These are phyloP conservation scores for Comarum palustre DNA, from an alignment of 306 rosid species.

Conservation along the genomic window DNA sequence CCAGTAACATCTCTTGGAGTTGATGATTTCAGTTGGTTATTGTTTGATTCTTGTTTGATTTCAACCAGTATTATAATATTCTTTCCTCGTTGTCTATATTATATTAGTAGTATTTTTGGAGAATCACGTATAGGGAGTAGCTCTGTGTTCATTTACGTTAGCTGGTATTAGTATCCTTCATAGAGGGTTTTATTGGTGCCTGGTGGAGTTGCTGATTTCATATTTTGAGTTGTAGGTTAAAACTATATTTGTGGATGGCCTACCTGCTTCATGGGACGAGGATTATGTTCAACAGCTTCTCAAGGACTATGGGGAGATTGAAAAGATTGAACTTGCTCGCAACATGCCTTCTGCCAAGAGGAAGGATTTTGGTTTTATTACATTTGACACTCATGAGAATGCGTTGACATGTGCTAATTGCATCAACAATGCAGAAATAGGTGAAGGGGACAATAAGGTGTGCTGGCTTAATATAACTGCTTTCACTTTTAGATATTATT, in stretches of 20 bases:
- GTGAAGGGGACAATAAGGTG: conserved; percentile 90
- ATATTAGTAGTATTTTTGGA: not conserved
- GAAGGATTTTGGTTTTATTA: conserved; percentile 92
- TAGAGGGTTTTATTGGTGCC: not conserved
- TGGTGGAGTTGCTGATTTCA: conserved; percentile 28
- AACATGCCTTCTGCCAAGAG: conserved; percentile 98
- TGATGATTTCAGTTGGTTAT: not conserved
- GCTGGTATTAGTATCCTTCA: not conserved
- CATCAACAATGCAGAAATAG: conserved; percentile 83
- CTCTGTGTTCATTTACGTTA: not conserved
- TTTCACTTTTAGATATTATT: conserved; percentile 10
- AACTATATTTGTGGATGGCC: conserved; percentile 93
- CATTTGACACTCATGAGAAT: conserved; percentile 83
- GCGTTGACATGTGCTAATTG: conserved; percentile 85
- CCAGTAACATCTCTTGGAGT: not conserved
- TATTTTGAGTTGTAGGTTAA: conserved; percentile 65
- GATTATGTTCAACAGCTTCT: conserved; percentile 68
- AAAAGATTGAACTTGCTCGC: conserved; percentile 86
- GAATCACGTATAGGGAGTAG: not conserved
- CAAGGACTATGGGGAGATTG: conserved; percentile 71
- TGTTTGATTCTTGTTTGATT: not conserved
- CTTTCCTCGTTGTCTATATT: not conserved
- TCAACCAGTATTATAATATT: not conserved
- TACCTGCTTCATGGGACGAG: conserved; percentile 92
- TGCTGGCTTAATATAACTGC: conserved; percentile 24